These are phyloP conservation scores for Entomortierella lignicola DNA, from an alignment of 192 early-diverging fungal species.

Conservation along the genomic window DNA sequence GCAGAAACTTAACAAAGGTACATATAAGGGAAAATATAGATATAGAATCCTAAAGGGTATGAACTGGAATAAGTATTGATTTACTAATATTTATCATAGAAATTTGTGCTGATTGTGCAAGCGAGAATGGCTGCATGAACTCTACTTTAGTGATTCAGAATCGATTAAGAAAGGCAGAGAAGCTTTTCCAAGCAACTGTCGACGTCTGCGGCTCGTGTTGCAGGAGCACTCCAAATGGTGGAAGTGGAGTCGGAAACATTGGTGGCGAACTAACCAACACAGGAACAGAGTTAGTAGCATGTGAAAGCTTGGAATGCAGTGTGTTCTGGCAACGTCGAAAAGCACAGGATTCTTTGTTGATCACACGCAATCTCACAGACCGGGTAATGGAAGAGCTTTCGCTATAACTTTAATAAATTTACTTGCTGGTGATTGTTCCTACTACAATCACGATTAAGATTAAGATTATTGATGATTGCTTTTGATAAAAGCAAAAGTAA, in stretches of 20 bases:
- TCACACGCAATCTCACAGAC: neutral
- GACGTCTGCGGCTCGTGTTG: constrained; percentile 49
- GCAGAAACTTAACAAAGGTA: constrained; percentile 6
- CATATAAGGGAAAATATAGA: too few relatives aligned
- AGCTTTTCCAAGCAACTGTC: constrained; percentile 16
- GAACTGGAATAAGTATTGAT: neutral
- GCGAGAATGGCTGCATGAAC: constrained; percentile 8
- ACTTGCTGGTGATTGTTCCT: neutral
- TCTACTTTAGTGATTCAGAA: constrained; percentile 22
- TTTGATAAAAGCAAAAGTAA: neutral
- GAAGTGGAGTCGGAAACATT: constrained; percentile 10
- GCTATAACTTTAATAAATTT: neutral
- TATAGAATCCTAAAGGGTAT: neutral
- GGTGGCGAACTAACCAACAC: neutral
- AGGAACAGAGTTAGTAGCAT: constrained; percentile 39
- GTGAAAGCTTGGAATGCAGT: constrained; percentile 42
- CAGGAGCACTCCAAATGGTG: constrained; percentile 12
- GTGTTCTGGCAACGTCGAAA: constrained; percentile 40
- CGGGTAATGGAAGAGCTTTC: constrained; percentile 18
- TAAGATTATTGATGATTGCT: neutral
- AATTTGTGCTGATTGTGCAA: constrained; percentile 25
- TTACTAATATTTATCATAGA: neutral
- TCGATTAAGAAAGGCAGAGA: constrained; percentile 32
- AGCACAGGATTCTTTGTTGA: constrained; percentile 23
- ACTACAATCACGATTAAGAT: neutral